Evolutionary conservation across 257 asterid species (phyloP).

Genomic region (Solanum rostratum): DNA sequence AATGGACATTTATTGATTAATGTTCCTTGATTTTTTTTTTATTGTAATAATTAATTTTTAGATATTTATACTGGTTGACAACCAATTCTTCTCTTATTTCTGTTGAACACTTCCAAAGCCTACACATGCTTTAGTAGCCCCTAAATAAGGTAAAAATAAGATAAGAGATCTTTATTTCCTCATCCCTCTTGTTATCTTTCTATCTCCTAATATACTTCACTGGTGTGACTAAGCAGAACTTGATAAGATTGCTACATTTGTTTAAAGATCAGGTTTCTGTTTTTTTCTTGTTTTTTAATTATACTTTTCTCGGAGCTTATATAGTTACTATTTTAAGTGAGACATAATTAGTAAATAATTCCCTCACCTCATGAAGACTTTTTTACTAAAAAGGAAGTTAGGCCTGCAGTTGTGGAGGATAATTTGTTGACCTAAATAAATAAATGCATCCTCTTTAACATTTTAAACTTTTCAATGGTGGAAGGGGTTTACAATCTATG

Average conservation of each 20-base stretch:
- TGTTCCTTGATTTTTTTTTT: not conserved
- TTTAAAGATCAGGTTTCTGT: not conserved
- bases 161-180: not conserved
- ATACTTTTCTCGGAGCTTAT: not conserved
- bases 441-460: not conserved
- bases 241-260: not conserved
- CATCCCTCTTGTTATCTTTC: not conserved
- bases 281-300: not conserved
- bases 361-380: not conserved
- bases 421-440: not conserved
- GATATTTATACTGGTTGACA: not conserved
- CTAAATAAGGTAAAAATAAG: not conserved
- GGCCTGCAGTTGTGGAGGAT: not conserved
- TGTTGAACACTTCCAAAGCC: not conserved
- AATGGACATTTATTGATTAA: not conserved
- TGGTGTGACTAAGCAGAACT: not conserved
- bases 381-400: not conserved
- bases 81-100: not conserved
- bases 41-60: not conserved
- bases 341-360: not conserved
- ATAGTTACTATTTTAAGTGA: not conserved
- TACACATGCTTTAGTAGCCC: not conserved
- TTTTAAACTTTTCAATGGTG: not conserved
- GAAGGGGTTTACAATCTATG: not conserved
- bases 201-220: not conserved